Evolutionary conservation across 768 basidiomycete species (phyloP).

Genomic region (Tremella fuciformis): DNA sequence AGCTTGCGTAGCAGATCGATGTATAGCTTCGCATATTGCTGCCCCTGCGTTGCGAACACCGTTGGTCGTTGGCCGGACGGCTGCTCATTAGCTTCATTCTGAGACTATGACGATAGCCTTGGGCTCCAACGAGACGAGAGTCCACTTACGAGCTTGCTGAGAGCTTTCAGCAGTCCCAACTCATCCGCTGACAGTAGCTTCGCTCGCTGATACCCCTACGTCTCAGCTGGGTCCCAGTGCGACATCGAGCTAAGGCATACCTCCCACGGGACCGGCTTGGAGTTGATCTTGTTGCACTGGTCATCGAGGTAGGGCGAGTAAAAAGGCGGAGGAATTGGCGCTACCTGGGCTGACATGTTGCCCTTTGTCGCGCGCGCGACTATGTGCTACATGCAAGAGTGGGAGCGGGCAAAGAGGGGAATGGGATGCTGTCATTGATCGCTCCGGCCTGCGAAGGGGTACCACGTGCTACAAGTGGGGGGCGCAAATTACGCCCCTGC

Average conservation of each 20-base stretch:
- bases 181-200: slow-evolving; percentile 85
- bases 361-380: not conserved
- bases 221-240: slow-evolving; percentile 1
- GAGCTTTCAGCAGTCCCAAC: slow-evolving; percentile 79
- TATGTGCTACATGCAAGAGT: not conserved
- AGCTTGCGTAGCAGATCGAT: slow-evolving; percentile 83
- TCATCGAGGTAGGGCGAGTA: slow-evolving; percentile 72
- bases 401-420: not conserved
- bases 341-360: slow-evolving; percentile 30
- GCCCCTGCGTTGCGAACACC: slow-evolving; percentile 75
- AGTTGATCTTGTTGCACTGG: slow-evolving; percentile 76
- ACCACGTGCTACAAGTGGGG: slow-evolving; percentile 6
- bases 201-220: slow-evolving; percentile 89
- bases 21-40: slow-evolving; percentile 80
- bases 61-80: slow-evolving; percentile 57
- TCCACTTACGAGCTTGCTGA: slow-evolving; percentile 69
- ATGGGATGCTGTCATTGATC: slow-evolving; percentile 1
- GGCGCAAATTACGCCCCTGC: not conserved
- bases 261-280: slow-evolving; percentile 95
- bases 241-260: slow-evolving; percentile 54
- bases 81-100: slow-evolving; percentile 17
- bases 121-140: not conserved
- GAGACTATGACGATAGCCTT: not conserved
- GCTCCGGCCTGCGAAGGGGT: not conserved
- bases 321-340: slow-evolving; percentile 51